Conservation (phyloP, 2,329 filamentous ascomycete species). For the Rasamsonia emersonii region DNA sequence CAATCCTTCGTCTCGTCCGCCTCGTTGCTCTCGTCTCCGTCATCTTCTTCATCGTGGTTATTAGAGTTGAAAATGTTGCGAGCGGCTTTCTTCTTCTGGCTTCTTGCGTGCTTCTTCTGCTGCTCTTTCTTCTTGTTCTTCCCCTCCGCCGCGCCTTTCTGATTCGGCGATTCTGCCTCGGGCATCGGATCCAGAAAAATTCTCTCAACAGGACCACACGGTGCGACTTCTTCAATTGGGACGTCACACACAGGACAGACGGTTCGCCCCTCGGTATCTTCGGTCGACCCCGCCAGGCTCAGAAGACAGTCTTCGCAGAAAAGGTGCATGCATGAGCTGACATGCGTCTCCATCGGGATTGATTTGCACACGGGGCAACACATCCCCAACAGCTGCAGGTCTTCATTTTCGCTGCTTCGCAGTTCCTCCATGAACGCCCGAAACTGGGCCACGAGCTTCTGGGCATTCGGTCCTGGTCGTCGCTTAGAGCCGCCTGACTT, state of each 20-base stretch:
- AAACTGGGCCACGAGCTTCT: too few relatives aligned
- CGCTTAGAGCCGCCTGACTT: too few relatives aligned
- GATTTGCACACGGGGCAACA: conserved; percentile 1
- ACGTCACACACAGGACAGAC: conserved; percentile 1
- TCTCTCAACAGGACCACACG: too few relatives aligned
- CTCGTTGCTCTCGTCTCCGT: conserved; percentile 14
- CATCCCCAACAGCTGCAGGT: too few relatives aligned
- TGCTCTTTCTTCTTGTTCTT: too few relatives aligned
- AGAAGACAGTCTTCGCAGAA: conserved; percentile 4
- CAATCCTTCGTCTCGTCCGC: conserved; percentile 21
- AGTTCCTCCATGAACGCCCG: too few relatives aligned
- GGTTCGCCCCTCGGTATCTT: not conserved
- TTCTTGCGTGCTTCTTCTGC: conserved; percentile 5
- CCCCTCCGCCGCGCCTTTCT: too few relatives aligned
- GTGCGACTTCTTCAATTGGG: conserved; percentile 40
- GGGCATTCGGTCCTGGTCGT: too few relatives aligned
- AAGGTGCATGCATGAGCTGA: conserved; percentile 5
- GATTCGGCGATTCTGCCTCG: too few relatives aligned
- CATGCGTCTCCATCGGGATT: not conserved
- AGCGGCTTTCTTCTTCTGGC: conserved; percentile 1
- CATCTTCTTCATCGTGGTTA: conserved; percentile 7
- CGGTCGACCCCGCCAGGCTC: not conserved
- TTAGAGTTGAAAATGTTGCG: too few relatives aligned
- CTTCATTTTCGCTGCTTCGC: conserved; percentile 1
- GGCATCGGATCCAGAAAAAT: too few relatives aligned